Evolutionary conservation across 805 yeast species (phyloP).

Genomic region (Schwanniomyces sp.): DNA sequence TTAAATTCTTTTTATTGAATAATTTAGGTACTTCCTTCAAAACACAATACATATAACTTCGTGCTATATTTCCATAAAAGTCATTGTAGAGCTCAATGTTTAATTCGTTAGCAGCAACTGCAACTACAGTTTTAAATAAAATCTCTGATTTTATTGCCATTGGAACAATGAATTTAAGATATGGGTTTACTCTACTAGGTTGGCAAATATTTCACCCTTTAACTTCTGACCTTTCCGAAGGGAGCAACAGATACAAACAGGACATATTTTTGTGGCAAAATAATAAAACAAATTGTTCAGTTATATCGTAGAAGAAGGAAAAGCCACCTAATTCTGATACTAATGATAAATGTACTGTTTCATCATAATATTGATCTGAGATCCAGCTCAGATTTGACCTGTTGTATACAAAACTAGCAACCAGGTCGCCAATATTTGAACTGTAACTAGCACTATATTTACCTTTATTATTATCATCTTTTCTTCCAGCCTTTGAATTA

Average conservation of each 20-base stretch:
- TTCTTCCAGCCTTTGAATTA: not conserved
- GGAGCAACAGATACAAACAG: conserved; percentile 37
- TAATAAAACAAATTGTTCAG: conserved; percentile 19
- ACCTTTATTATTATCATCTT: not conserved
- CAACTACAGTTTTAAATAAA: conserved; percentile 32
- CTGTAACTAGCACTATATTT: too few species aligned
- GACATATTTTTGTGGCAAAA: conserved; percentile 34
- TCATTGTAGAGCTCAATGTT: conserved; percentile 22
- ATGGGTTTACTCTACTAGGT: conserved; percentile 27
- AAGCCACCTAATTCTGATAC: too few species aligned
- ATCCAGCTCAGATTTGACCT: too few species aligned
- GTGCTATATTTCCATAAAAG: conserved; percentile 23
- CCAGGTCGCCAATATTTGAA: too few species aligned
- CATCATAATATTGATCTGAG: too few species aligned
- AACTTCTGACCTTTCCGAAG: conserved; percentile 6
- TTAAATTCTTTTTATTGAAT: conserved; percentile 22
- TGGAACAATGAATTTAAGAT: conserved; percentile 36
- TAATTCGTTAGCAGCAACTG: conserved; percentile 37
- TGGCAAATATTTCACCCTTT: not conserved
- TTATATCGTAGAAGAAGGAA: not conserved
- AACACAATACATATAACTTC: conserved; percentile 23
- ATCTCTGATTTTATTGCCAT: conserved; percentile 29
- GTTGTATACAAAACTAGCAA: too few species aligned
- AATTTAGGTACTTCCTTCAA: conserved; percentile 27
- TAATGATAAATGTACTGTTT: too few species aligned